phyloP scores from a whole-genome alignment of 768 basidiomycete genomes.

The Boletus coccyginus region DNA sequence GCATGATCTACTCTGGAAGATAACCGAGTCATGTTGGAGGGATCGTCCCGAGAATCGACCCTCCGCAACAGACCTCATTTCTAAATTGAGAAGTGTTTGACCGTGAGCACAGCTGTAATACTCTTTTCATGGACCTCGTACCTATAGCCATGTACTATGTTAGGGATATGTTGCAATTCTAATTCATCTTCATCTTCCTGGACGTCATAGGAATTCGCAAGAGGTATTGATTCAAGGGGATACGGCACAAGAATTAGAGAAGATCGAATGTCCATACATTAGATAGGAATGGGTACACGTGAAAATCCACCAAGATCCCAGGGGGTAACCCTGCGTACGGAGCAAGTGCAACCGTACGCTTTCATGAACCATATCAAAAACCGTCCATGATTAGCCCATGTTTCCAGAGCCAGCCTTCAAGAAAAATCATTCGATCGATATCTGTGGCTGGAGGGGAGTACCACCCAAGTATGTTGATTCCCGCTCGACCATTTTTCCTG shows the following conservation, averaged over 20 bases:
- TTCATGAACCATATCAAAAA: slow-evolving; percentile 4
- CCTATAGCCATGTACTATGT: background rate
- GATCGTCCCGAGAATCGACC: slow-evolving; percentile 10
- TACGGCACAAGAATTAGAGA: slow-evolving; percentile 18
- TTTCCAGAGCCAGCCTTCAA: background rate
- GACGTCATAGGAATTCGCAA: background rate
- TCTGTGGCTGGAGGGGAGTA: slow-evolving; percentile 53
- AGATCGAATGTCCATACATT: slow-evolving; percentile 14
- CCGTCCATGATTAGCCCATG: slow-evolving; percentile 1
- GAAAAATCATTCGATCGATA: slow-evolving; percentile 68
- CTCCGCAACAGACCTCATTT: slow-evolving; percentile 3
- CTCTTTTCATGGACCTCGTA: background rate
- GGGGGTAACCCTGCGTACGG: background rate
- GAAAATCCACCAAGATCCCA: slow-evolving; percentile 7
- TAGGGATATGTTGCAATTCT: background rate
- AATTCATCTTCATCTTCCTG: background rate
- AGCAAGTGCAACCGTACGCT: background rate
- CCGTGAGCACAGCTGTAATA: background rate
- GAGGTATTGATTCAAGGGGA: slow-evolving; percentile 5
- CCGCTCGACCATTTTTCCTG: slow-evolving; percentile 45
- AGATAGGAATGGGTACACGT: slow-evolving; percentile 13
- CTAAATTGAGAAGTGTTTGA: background rate
- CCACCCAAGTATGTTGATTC: slow-evolving; percentile 44
- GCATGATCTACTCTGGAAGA: slow-evolving; percentile 16
- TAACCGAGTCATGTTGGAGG: slow-evolving; percentile 9